Conservation (phyloP, 73 alveolate species). For the Symbiodinium natans region DNA sequence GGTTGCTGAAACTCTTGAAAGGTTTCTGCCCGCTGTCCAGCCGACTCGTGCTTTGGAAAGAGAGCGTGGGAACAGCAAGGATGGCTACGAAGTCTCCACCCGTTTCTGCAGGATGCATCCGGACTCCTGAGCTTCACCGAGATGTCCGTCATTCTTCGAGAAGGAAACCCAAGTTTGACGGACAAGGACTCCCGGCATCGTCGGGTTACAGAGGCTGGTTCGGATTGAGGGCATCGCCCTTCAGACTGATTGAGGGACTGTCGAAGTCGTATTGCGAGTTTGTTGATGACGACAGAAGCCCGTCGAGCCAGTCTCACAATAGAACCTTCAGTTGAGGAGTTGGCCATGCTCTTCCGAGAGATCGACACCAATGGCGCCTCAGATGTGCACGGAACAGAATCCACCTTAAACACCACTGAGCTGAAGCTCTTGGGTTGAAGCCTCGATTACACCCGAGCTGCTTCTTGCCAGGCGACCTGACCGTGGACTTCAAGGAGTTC, state of each 20-base stretch:
- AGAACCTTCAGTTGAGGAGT: not conserved
- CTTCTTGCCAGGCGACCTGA: not conserved
- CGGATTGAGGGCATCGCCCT: not conserved
- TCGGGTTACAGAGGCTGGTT: not conserved
- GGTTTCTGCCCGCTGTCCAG: too few species aligned
- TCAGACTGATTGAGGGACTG: not conserved
- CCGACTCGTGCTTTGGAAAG: too few species aligned
- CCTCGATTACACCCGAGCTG: not conserved
- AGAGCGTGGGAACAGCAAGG: too few species aligned
- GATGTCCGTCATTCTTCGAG: conserved; percentile 57
- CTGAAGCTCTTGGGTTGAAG: not conserved
- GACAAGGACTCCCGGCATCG: conserved; percentile 28
- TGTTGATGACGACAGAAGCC: not conserved
- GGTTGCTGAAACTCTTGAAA: too few species aligned
- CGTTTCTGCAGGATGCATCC: conserved; percentile 17
- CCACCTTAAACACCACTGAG: not conserved
- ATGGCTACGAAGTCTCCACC: too few species aligned
- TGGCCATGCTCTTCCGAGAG: conserved; percentile 81
- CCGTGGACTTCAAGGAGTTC: conserved; percentile 78
- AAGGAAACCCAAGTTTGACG: conserved; percentile 68
- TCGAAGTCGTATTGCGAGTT: not conserved
- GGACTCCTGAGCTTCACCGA: conserved; percentile 58
- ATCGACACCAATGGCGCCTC: conserved; percentile 66
- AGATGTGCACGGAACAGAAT: not conserved
- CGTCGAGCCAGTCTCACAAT: too few species aligned